Conservation (phyloP, 1,284 basidiomycete species). For the Mycena sp. region DNA sequence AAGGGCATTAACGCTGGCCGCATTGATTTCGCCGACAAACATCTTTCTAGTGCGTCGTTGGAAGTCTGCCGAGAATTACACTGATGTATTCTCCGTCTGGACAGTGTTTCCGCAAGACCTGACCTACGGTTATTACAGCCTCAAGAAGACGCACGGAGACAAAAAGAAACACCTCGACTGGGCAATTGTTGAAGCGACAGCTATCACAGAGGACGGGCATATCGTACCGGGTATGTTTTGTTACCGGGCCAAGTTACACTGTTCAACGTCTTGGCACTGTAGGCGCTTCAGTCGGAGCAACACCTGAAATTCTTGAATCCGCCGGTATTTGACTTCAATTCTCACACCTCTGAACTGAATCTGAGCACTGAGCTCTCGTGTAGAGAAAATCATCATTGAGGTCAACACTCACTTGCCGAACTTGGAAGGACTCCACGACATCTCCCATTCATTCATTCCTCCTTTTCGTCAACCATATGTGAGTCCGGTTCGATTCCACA, state of each 20-base stretch:
- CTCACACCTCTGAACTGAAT: too few species aligned
- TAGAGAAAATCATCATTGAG: conserved; percentile 40
- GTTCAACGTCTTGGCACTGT: background rate
- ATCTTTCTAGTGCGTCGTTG: conserved; percentile 49
- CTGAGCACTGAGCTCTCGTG: too few species aligned
- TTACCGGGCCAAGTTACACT: too few species aligned
- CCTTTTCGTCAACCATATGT: conserved; percentile 60
- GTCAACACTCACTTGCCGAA: conserved; percentile 58
- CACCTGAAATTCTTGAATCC: conserved; percentile 58
- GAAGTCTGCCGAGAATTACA: too few species aligned
- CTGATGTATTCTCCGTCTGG: background rate
- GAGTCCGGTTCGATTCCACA: conserved; percentile 17
- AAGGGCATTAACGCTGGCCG: conserved; percentile 61
- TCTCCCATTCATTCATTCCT: conserved; percentile 56
- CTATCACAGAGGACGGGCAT: conserved; percentile 58
- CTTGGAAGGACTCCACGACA: conserved; percentile 59
- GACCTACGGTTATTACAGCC: conserved; percentile 58
- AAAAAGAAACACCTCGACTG: conserved; percentile 57
- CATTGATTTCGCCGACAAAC: conserved; percentile 57
- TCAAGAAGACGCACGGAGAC: conserved; percentile 53
- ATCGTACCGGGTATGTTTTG: conserved; percentile 52
- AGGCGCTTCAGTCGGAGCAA: conserved; percentile 60
- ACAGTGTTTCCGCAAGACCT: conserved; percentile 60
- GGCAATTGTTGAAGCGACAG: conserved; percentile 63
- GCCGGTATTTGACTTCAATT: too few species aligned